A percentile compares a stretch with the other conserved stretches of the same genome.
Conservation (phyloP, 1,284 basidiomycete genomes). For the Rhizoctonia solani region DNA sequence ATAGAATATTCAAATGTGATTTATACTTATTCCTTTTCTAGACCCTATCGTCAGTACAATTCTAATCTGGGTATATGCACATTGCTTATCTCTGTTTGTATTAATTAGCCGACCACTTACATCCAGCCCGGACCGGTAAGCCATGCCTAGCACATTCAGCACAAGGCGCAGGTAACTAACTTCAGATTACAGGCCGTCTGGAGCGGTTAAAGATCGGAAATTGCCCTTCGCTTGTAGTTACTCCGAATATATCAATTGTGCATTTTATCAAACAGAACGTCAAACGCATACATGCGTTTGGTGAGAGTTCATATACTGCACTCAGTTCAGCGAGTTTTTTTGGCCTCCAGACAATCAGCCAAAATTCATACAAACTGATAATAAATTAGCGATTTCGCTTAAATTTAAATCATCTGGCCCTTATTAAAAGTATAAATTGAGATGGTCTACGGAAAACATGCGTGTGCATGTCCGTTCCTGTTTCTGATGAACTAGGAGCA, state of each 20-base stretch:
- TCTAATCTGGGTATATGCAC: not conserved
- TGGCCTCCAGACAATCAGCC: no score
- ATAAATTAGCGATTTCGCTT: not conserved
- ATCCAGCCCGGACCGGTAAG: slow-evolving; percentile 31
- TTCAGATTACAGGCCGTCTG: slow-evolving; percentile 10
- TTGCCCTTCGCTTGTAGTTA: not conserved
- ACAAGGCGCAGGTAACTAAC: not conserved
- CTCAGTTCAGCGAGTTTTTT: no score
- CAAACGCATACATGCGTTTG: no score
- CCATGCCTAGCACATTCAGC: not conserved
- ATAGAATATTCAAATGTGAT: no score
- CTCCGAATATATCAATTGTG: not conserved
- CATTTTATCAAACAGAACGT: no score
- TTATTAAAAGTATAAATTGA: not conserved
- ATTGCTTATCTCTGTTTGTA: not conserved
- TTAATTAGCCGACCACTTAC: slow-evolving; percentile 20
- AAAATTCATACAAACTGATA: no score
- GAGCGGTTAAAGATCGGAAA: not conserved
- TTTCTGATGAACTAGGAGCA: not conserved
- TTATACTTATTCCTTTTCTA: not conserved
- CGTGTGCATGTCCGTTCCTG: no score
- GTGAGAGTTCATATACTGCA: no score
- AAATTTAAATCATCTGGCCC: not conserved
- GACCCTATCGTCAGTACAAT: slow-evolving; percentile 20
- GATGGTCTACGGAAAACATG: no score